phyloP scores from a whole-genome alignment of 1,284 basidiomycete genomes.

The Phenoliferia sp. region DNA sequence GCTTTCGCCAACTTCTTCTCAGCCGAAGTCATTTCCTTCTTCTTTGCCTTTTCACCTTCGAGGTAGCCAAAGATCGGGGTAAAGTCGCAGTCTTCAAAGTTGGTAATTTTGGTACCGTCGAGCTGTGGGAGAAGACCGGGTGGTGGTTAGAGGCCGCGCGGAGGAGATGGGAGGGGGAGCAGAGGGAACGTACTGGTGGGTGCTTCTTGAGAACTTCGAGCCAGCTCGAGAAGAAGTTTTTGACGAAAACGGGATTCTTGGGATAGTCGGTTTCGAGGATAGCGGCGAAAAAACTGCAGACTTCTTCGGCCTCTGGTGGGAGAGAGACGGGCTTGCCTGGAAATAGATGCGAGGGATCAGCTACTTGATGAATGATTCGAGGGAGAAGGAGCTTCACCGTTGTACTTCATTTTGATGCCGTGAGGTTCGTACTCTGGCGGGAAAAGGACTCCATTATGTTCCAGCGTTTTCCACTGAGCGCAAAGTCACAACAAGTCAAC shows the following conservation, averaged over 20 bases:
- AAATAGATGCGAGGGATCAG: background rate
- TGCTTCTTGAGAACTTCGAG: slow-evolving; percentile 67
- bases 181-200: slow-evolving; percentile 66
- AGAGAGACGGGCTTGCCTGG: slow-evolving; percentile 73
- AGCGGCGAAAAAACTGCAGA: slow-evolving; percentile 92
- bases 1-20: slow-evolving; percentile 89
- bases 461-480: slow-evolving; percentile 84
- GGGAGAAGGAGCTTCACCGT: slow-evolving; percentile 56
- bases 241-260: slow-evolving; percentile 79
- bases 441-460: slow-evolving; percentile 93
- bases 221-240: slow-evolving; percentile 96
- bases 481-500: slow-evolving; percentile 58
- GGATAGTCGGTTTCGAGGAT: slow-evolving; percentile 92
- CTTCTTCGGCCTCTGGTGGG: slow-evolving; percentile 85
- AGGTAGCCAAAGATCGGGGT: slow-evolving; percentile 90
- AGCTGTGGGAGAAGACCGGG: slow-evolving; percentile 24
- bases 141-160: background rate
- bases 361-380: slow-evolving; percentile 10
- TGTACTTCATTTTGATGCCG: slow-evolving; percentile 90
- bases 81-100: slow-evolving; percentile 85
- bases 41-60: slow-evolving; percentile 85
- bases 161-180: background rate
- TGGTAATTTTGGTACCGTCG: slow-evolving; percentile 69
- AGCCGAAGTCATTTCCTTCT: slow-evolving; percentile 76
- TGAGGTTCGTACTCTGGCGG: slow-evolving; percentile 88